Base-by-base conservation (phyloP, 495 filamentous ascomycete species). In the Cladorrhinum samala region DNA sequence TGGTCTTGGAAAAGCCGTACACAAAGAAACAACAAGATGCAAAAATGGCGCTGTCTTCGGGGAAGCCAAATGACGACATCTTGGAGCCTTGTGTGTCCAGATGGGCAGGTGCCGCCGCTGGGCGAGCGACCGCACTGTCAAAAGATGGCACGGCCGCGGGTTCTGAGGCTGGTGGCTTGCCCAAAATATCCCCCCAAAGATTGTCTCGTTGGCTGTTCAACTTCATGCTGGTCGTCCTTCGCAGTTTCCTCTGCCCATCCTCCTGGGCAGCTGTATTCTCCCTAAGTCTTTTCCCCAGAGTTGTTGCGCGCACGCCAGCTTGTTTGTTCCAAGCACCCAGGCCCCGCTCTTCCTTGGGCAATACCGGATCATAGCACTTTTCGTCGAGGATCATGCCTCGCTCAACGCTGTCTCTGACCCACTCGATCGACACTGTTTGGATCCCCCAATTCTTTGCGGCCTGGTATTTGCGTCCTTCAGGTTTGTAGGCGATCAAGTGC, bases 301-400 rank as follows among this genome's bases (percentile, higher is more conserved):
- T 59, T 51, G 71, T 53, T 53, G 62, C 59, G 50, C 69, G 59
- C 27, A 6, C 27, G 27, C 6, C 27, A 68, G 50, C 58, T 59
- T 69, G 61, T 56, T 80, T 77, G 63, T 83, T 85, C 87, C 88
- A 94, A 46, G 93, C 92, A 5, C 84, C 87, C 7, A 73, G 72
- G 0, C 93, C 93, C 60, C 89, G 83, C 61, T 89, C 73, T 56
- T 86, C 82, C 9, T 56, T 43, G 6, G 89, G 82, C 9, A 91
- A 54, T 27, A 72, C 67, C 1, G 88, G 91, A 64, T 93, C 83
- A 66, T 95, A 98, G 52, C 80, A 79, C 9, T 74, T 74, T 62
- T 96, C 94, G 25, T 96, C 86, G 19, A 98, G 74, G 2, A 87
- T 85, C 89, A 98, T 91, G n/a, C 93, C 94, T 50, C 93, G 83